phyloP scores from a whole-genome alignment of 345 rosid species.

The Gossypium stocksii region DNA sequence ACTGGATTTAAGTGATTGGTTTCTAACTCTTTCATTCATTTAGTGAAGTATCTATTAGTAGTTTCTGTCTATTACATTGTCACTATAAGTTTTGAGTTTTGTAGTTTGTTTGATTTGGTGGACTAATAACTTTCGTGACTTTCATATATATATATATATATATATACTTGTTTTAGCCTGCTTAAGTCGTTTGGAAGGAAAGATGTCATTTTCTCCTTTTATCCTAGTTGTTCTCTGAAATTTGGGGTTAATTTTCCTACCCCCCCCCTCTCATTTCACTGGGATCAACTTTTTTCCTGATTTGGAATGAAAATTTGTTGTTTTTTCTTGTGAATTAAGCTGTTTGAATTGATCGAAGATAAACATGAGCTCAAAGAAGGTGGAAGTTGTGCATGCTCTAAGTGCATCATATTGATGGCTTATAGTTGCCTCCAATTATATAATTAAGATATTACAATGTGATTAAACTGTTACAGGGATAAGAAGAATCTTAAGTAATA shows the following conservation, averaged over 20 bases:
- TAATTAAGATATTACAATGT: neutral
- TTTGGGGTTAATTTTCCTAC: neutral
- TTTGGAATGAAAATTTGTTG: neutral
- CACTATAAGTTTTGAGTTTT: neutral
- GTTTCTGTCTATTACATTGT: neutral
- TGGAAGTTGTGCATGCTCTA: neutral
- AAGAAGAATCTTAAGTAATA: neutral
- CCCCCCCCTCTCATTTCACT: neutral
- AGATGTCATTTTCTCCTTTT: neutral
- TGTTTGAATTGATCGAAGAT: neutral
- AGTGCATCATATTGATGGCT: neutral
- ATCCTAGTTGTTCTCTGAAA: neutral
- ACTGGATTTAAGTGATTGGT: neutral
- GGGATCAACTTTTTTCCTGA: neutral
- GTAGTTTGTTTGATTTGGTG: neutral
- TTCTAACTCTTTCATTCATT: neutral
- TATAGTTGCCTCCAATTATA: neutral
- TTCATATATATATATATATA: neutral
- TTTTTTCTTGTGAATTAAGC: neutral
- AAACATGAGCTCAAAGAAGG: neutral
- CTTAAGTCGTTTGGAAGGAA: constrained; percentile 3
- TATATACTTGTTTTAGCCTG: neutral
- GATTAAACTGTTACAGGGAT: neutral
- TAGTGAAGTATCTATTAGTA: neutral
- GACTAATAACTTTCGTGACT: neutral